Base-by-base conservation (phyloP, 2,329 filamentous ascomycete species). In the Diaporthe sp. region DNA sequence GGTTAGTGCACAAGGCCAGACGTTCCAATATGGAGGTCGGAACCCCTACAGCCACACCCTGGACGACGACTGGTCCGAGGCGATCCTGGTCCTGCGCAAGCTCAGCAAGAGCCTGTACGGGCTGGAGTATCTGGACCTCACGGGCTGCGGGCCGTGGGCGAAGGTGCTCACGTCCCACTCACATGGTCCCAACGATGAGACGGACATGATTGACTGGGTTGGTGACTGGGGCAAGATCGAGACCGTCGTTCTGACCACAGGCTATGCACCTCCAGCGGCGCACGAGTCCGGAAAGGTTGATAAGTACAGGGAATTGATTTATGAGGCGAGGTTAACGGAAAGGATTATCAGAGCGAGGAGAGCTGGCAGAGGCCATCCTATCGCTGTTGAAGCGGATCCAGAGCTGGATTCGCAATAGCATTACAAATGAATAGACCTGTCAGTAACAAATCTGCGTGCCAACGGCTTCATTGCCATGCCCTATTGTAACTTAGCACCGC, bases 111-210 rank as follows among this genome's bases (percentile, higher is more conserved):
- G 82, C 28, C 83, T 92, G 10, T 92, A 92, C 79, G 82, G 88
- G 25, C 85, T 93, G 2, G 90, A 92, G 80, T 91, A 90, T 70
- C 84, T 93, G 10, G 90, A 92, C 79, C 82, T 93, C 53, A 91
- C 89, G 0, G 91, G 91, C 1, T 93, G 91, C 77, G 83, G 82
- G 0, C 81, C 86, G 22, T 93, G 91, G 91, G 85, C 86, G 75
- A 83, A 84, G 65, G 89, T 88, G 13, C 82, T 92, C 71, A 85
- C 84, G 77, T 79, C 78, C 49, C 78, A 80, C 2, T 85, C 84
- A 0, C 71, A 75, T 42, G 73, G 75, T 5, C 71, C 44, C 12
- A n/a, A 39, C 12, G 71, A 49, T n/a, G 86, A 86, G 42, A 85
- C 86, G 51, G 87, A 89, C 72, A 84, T 81, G 51, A 84, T 91